Base-by-base conservation (phyloP, 148 eudicot species). In the Dysphania ambrosioides region DNA sequence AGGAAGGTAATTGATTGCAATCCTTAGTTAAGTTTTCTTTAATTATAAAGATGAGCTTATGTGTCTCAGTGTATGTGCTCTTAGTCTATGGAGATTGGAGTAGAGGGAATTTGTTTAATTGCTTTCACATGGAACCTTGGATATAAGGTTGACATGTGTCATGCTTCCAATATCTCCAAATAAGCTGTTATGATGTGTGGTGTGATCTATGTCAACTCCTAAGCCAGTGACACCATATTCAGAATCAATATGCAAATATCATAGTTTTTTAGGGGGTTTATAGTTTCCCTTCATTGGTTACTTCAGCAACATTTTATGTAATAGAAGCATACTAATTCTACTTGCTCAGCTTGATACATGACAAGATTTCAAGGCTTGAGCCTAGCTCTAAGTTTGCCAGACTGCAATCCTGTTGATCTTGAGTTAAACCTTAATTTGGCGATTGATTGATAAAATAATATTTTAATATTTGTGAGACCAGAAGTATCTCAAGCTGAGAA, bases 1-100 rank as follows among this genome's bases (percentile, higher is more conserved):
- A 47, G 97, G 98, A 86, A 88, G 97, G 98, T 93, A 87, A 77
- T 23, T 58, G 56, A 68, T 59, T 62, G 60, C 23, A 40, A 24
- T 67, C 6, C 11, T 70, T 24, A 44, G 29, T 24, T 40, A 44
- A 61, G 0, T 61, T 44, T 34, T 62, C 51, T 6, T 47, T 32
- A 27, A 30, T 9, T 24, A 12, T 24, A 11, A 27, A 74, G 51
- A 13, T 40, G 36, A 30, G 9, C 32, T 7, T 5, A 29, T 21
- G 42, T 64, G 41, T 34, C 40, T n/a, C n/a, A n/a, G n/a, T n/a
- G n/a, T n/a, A n/a, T 32, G 21, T 49, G 51, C 42, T 81, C 75
- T 67, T 3, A 29, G 32, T 66, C 63, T 44, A 9, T 56, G 19
- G 56, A 24, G 53, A n/a, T 40, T 55, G 58, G 71, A 32, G 12